Evolutionary conservation across 192 early-diverging fungal genomes (phyloP).

Genomic region (Coemansia aciculifera): DNA sequence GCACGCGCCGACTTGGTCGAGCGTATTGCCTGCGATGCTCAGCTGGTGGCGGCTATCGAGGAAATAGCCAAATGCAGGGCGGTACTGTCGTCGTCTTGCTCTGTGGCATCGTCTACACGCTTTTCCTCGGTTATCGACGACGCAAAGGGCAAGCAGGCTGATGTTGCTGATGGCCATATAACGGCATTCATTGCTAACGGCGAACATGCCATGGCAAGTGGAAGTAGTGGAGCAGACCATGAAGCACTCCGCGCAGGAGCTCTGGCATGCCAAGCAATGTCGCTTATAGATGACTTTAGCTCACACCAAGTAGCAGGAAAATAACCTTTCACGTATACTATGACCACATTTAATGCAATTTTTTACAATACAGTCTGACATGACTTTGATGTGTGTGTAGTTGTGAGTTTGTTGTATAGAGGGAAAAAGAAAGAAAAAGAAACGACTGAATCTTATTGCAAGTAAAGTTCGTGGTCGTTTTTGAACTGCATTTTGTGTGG

Average conservation of each 20-base stretch:
- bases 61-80: conserved; percentile 10
- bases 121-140: conserved; percentile 2
- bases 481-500: conserved; percentile 53
- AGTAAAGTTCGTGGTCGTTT: conserved; percentile 40
- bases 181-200: neutral
- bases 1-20: conserved; percentile 11
- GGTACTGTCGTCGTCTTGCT: neutral
- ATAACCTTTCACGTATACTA: neutral
- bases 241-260: neutral
- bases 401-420: neutral
- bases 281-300: neutral
- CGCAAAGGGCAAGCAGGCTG: neutral
- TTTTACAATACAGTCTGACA: neutral
- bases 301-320: neutral
- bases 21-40: conserved; percentile 21
- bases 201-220: neutral
- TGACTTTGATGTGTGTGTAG: neutral
- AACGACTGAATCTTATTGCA: conserved; percentile 17
- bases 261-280: neutral
- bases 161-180: neutral
- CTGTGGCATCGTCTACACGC: conserved; percentile 8
- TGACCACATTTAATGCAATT: neutral
- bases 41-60: conserved; percentile 33
- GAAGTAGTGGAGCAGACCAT: neutral
- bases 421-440: neutral